Percentiles rank a stretch among this genome's conserved stretches.
Conservation (phyloP, 139 green algal genomes). For the Ettlia oleoabundans region DNA sequence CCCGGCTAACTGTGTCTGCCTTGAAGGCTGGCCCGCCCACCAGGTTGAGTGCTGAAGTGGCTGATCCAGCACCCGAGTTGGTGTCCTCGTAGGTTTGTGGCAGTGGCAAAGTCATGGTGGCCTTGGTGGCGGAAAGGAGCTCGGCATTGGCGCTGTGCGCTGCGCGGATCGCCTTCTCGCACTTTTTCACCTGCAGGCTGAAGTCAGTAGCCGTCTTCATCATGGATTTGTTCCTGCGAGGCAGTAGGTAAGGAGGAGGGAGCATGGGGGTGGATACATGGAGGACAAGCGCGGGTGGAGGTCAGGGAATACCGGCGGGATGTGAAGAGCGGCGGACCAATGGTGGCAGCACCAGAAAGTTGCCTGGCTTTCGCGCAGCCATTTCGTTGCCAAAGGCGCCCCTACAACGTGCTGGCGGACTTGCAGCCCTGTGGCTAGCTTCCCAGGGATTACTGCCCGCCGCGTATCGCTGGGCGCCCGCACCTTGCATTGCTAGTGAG, state of each 20-base stretch:
- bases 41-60: conserved; percentile 6
- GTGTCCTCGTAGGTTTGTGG: conserved; percentile 76
- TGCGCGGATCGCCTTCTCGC: conserved; percentile 71
- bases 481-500: conserved; percentile 32
- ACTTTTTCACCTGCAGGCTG: conserved; percentile 34
- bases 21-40: conserved; percentile 64
- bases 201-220: conserved; percentile 78
- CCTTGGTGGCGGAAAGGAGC: conserved; percentile 56
- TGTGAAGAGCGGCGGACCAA: no score
- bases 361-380: no score
- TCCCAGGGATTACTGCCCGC: no score
- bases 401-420: no score
- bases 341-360: no score
- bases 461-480: background rate
- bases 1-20: conserved; percentile 57
- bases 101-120: conserved; percentile 59
- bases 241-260: no score
- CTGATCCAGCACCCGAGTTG: conserved; percentile 56
- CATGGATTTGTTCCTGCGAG: conserved; percentile 58
- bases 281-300: background rate
- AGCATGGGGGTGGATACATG: background rate
- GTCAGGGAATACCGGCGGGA: no score
- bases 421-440: no score
- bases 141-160: conserved; percentile 60
- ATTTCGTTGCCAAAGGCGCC: no score